Conservation (phyloP, 2,329 filamentous ascomycete species). For the Fusarium lateritium region DNA sequence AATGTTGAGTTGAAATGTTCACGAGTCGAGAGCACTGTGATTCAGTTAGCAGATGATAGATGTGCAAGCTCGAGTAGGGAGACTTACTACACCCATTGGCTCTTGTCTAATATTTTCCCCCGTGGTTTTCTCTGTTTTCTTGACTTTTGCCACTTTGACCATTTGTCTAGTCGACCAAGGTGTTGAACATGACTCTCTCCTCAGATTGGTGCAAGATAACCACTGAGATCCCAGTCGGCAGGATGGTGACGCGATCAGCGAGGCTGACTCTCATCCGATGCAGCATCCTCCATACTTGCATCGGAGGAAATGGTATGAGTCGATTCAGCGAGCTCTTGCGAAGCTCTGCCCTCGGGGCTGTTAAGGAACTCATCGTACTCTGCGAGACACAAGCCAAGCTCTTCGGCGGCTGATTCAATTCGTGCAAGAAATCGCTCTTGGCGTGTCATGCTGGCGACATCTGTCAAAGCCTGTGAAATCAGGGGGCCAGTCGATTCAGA, state of each 20-base stretch:
- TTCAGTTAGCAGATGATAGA: slow-evolving; percentile 13
- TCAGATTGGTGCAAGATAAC: neutral
- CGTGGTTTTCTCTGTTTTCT: slow-evolving; percentile 1
- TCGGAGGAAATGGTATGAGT: slow-evolving; percentile 39
- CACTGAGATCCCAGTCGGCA: neutral
- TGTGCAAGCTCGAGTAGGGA: neutral
- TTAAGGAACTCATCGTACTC: slow-evolving; percentile 64
- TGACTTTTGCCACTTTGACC: neutral
- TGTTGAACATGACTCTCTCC: slow-evolving; percentile 2
- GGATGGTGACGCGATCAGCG: slow-evolving; percentile 7
- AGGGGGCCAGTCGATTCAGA: slow-evolving; percentile 42
- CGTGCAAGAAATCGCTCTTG: slow-evolving; percentile 64
- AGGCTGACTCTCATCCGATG: slow-evolving; percentile 3
- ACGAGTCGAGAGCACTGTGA: slow-evolving; percentile 6
- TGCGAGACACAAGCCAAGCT: slow-evolving; percentile 67
- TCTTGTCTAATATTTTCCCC: slow-evolving; percentile 1
- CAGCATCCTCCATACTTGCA: slow-evolving; percentile 18
- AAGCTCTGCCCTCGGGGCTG: slow-evolving; percentile 47
- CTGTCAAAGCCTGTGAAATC: slow-evolving; percentile 60
- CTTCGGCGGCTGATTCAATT: slow-evolving; percentile 68
- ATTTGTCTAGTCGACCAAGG: neutral
- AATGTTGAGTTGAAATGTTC: slow-evolving; percentile 3
- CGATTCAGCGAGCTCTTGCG: slow-evolving; percentile 47
- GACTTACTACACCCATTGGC: slow-evolving; percentile 25
- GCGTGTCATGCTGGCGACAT: slow-evolving; percentile 61